Conservation (phyloP, 2,329 filamentous ascomycete genomes). For the Fusarium buxicola region DNA sequence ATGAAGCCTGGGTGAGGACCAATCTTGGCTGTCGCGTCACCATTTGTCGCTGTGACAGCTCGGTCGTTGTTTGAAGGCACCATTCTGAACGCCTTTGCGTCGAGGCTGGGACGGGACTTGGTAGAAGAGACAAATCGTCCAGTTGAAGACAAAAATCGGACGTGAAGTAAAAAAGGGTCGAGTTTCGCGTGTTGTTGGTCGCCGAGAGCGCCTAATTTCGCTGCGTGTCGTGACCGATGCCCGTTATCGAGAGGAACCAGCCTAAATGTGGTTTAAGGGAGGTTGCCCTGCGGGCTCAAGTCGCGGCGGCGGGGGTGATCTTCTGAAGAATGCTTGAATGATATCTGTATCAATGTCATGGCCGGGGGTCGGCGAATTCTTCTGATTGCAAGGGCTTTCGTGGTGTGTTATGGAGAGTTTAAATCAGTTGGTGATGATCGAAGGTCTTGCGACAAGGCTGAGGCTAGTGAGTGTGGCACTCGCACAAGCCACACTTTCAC, state of each 20-base stretch:
- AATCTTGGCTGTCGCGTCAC: conserved; percentile 40
- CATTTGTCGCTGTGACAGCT: conserved; percentile 28
- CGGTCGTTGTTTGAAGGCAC: conserved; percentile 20
- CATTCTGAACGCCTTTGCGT: conserved; percentile 16
- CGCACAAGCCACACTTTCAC: conserved; percentile 16
- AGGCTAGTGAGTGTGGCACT: conserved; percentile 19
- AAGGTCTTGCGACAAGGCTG: conserved; percentile 31
- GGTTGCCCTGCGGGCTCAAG: not conserved
- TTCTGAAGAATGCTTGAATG: no score
- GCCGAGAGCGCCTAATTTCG: not conserved
- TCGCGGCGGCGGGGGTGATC: no score
- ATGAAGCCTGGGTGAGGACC: conserved; percentile 62
- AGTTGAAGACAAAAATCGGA: not conserved
- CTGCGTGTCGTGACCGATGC: not conserved
- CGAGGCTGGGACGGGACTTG: not conserved
- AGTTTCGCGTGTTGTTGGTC: not conserved
- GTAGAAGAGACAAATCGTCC: rapidly evolving
- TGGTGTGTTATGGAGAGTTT: not conserved
- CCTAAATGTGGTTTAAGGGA: no score
- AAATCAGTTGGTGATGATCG: conserved; percentile 26
- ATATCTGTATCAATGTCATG: no score
- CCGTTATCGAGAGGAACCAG: no score
- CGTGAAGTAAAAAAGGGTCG: not conserved
- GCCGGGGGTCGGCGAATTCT: not conserved
- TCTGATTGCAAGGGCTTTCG: not conserved